Base-by-base conservation (phyloP, 768 basidiomycete genomes). In the Strobilomyces dryophilus region DNA sequence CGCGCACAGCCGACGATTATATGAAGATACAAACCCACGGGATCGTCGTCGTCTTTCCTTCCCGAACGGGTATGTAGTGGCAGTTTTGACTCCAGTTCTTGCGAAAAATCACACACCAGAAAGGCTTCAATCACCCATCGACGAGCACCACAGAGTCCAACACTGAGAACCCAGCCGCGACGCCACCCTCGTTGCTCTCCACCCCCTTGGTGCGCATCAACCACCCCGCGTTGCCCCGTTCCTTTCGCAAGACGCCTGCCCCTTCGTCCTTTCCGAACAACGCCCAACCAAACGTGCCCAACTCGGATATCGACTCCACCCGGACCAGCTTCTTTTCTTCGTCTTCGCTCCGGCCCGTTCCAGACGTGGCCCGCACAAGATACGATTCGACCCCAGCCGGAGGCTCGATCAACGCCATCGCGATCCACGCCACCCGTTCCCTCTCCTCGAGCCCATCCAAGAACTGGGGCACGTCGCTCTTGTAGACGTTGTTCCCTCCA, bases 401-500 rank as follows among this genome's bases (percentile, higher is more conserved):
- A 1, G 93, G 85, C 18, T 75, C 73, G 56, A 99, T 99, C 60
- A 98, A 73, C 55, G 88, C 85, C 95, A 98, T 98, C 31, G 95
- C 89, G 49, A 98, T 93, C 90, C 95, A 99, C 2, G 89, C 93
- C 57, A 82, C 78, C 8, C 85, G 79, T 62, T 90, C 89, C 49
- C 74, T 64, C 2, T 61, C 67, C 0, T 79, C 79, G 3, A 98
- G 74, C 7, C 63, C 63, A 14, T 85, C 81, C 3, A 99, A 73
- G 70, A 92, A 93, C 0, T 74, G 57, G 0, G 89, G 90, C 45
- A 98, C 95, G 45, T 84, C 83, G 3, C 74, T 74, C 54, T 89
- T 88, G 72, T 98, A 98, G 24, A 98, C 79, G 61, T 99, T 99
- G 62, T 98, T 97, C 8, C 95, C 95, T 1, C 95, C 95, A 2